These are phyloP conservation scores for Volvariella volvacea DNA, from an alignment of 1,284 basidiomycete species.

Conservation along the genomic window DNA sequence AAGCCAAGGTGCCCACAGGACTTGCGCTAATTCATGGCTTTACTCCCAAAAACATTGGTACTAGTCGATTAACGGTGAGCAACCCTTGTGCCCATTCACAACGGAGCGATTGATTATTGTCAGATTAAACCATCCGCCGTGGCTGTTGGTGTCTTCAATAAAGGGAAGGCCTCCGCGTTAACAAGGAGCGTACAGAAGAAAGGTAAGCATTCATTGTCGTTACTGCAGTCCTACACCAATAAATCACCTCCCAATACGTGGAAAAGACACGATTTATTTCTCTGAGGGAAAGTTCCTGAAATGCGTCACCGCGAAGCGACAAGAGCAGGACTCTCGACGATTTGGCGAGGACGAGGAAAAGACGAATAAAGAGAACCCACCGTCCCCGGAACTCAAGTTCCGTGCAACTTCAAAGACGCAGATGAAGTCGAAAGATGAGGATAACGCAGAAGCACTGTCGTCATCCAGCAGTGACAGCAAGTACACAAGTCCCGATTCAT, in stretches of 20 bases:
- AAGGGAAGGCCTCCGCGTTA: constrained; percentile 59
- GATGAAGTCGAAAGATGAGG: constrained; percentile 10
- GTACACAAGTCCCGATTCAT: constrained; percentile 1
- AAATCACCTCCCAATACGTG: too few relatives aligned
- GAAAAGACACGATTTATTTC: constrained; percentile 23
- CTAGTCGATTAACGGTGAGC: constrained; percentile 62
- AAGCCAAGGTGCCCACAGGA: constrained; percentile 33
- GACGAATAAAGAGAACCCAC: too few relatives aligned
- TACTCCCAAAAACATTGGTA: constrained; percentile 61
- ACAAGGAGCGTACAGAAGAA: constrained; percentile 17
- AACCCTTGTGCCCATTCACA: constrained; percentile 1
- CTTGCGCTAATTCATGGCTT: constrained; percentile 74
- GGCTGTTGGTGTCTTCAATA: constrained; percentile 59
- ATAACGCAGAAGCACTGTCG: background rate
- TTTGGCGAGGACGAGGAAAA: too few relatives aligned
- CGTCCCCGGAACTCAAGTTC: too few relatives aligned
- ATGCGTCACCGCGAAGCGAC: too few relatives aligned
- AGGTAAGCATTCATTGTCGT: constrained; percentile 3
- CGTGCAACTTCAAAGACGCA: too few relatives aligned
- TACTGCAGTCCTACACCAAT: too few relatives aligned
- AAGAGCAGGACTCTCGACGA: too few relatives aligned
- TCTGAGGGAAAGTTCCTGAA: constrained; percentile 48
- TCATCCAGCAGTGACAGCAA: background rate
- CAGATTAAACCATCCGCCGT: constrained; percentile 36
- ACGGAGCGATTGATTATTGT: background rate